phyloP scores from a whole-genome alignment of 108 stramenopile genomes.

The Nitzschia inconspicua region DNA sequence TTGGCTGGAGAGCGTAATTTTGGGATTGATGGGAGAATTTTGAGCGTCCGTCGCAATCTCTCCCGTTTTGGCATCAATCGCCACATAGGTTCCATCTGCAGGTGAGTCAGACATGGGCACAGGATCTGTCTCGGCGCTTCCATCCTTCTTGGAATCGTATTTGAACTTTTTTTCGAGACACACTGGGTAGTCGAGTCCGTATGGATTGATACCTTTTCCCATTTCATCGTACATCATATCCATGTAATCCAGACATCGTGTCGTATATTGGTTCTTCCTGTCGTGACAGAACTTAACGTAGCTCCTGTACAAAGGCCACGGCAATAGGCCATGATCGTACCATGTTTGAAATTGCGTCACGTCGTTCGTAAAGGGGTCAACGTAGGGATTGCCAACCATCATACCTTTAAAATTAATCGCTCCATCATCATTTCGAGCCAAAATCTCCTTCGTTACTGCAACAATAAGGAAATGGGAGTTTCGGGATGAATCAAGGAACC shows the following conservation, averaged over 20 bases:
- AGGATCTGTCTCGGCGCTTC: too few relatives aligned
- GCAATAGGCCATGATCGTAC: slow-evolving; percentile 58
- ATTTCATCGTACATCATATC: slow-evolving; percentile 30
- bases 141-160: too few relatives aligned
- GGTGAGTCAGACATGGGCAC: too few relatives aligned
- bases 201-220: slow-evolving; percentile 54
- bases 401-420: slow-evolving; percentile 54
- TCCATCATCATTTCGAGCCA: slow-evolving; percentile 13
- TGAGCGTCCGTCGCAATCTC: neutral
- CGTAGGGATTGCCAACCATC: slow-evolving; percentile 56
- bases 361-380: slow-evolving; percentile 40
- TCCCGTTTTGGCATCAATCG: too few relatives aligned
- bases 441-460: slow-evolving; percentile 32
- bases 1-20: slow-evolving; percentile 9
- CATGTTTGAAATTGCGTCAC: slow-evolving; percentile 49
- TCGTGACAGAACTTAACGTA: slow-evolving; percentile 20
- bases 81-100: too few relatives aligned
- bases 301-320: slow-evolving; percentile 44
- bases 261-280: neutral
- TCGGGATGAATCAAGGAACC: neutral
- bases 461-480: slow-evolving; percentile 16
- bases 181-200: slow-evolving; percentile 75
- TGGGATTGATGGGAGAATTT: too few relatives aligned
- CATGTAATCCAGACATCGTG: slow-evolving; percentile 24
- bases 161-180: slow-evolving; percentile 43